phyloP scores from a whole-genome alignment of 192 early-diverging fungal species.

The Coemansia sp. region DNA sequence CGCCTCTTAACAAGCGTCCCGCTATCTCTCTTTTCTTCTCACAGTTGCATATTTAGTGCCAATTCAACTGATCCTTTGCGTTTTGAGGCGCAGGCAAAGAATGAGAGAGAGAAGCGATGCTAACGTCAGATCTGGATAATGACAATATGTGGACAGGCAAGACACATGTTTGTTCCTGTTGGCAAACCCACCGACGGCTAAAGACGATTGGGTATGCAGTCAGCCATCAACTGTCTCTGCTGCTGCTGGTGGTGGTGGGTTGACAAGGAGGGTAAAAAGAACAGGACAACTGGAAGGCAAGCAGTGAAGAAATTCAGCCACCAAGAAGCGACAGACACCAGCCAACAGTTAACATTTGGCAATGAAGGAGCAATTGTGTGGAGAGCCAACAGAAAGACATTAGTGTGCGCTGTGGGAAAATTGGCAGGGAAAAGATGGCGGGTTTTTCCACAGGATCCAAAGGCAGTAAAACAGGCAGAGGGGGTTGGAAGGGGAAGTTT shows the following conservation, averaged over 20 bases:
- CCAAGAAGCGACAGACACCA: neutral
- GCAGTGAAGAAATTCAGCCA: neutral
- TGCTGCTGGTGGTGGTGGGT: neutral
- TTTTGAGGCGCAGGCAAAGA: slow-evolving; percentile 9
- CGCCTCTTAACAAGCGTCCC: slow-evolving; percentile 5
- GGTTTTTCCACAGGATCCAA: neutral
- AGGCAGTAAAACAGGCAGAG: neutral
- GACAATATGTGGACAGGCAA: neutral
- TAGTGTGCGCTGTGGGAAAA: slow-evolving; percentile 1
- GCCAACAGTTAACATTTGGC: neutral
- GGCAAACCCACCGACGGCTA: neutral
- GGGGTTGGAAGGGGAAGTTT: no score
- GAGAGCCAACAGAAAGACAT: neutral
- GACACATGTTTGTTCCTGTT: neutral
- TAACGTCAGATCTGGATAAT: slow-evolving; percentile 10
- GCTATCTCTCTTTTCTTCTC: neutral
- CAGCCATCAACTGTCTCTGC: neutral
- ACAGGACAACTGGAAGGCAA: no score
- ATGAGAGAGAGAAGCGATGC: neutral
- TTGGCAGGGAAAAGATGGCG: slow-evolving; percentile 2
- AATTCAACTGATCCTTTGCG: neutral
- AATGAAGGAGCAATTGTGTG: neutral
- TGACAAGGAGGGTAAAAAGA: no score
- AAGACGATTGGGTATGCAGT: neutral
- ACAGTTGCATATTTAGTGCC: neutral